Conservation (phyloP, 2,329 filamentous ascomycete species). For the Aspergillus sergii region DNA sequence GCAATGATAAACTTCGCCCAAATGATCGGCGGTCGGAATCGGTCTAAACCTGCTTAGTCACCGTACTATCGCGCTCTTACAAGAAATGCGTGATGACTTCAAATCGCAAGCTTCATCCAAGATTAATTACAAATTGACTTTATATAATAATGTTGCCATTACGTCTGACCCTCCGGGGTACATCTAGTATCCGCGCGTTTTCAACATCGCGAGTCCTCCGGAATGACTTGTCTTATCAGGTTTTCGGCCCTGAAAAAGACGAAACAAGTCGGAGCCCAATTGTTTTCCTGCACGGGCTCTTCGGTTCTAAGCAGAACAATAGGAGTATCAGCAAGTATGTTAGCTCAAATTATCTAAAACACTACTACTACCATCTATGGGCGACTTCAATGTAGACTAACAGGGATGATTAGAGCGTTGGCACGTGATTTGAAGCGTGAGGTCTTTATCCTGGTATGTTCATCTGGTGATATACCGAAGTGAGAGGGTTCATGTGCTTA, state of each 20-base stretch:
- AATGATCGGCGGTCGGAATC: constrained; percentile 1
- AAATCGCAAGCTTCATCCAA: neutral
- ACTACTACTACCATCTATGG: neutral
- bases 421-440: constrained; percentile 78
- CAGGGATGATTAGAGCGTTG: constrained; percentile 56
- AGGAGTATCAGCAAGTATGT: constrained; percentile 88
- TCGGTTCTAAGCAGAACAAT: constrained; percentile 95
- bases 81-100: constrained; percentile 1
- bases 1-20: neutral
- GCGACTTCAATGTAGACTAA: neutral
- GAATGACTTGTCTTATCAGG: constrained; percentile 38
- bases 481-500: neutral
- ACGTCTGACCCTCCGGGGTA: constrained; percentile 18
- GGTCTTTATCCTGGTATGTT: constrained; percentile 76
- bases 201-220: constrained; percentile 33
- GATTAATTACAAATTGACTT: neutral
- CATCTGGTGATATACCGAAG: neutral
- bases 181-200: constrained; percentile 28
- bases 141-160: constrained; percentile 16
- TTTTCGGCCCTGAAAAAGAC: constrained; percentile 39
- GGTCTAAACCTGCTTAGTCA: constrained; percentile 4
- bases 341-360: neutral
- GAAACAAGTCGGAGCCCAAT: constrained; percentile 61
- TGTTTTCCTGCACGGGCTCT: constrained; percentile 87
- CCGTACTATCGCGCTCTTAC: neutral